Base-by-base conservation (phyloP, 2,329 filamentous ascomycete genomes). In the Magnaporthiopsis poae region DNA sequence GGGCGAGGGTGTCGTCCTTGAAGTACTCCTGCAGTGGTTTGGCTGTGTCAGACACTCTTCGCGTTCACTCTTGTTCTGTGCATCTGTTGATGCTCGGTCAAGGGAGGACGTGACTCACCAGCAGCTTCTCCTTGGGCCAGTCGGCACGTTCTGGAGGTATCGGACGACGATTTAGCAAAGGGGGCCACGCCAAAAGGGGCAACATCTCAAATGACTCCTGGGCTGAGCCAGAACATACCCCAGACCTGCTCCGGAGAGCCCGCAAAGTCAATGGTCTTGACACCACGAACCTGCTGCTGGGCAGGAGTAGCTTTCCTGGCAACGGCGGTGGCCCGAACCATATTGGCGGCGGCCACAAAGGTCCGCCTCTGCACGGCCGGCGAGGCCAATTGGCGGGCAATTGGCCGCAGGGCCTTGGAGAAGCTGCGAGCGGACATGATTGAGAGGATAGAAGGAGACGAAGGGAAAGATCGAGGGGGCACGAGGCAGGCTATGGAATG, bases 231-330 rank as follows among this genome's bases (percentile, higher is more conserved):
- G 29, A 8, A 76, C 86, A 74, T 81, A 96, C 92, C 92, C 79
- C 91, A 97, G 78, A 99, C 95, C 72, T 89, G 87, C 87, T 99
- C 95, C 84, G 96, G 94, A 78, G 86, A 85, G 76, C 92, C 95
- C 73, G 95, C 95, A 80, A 99, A 99, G 88, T 98, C 93, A 80
- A 99, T 94, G 74, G 94, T 97, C 91, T 99, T 98, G 77, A 96
- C 82, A 79, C 95, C 95, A 77, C 95, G 90, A 72, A 86, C 82
- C 84, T 92, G 89, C 78, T 87, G 84, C 69, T 75, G 74, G 67
- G 76, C 75, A 71, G 79, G 76, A 72, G 80, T 77, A 71, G 82
- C 80, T 72, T 80, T 74, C 72, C 77, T 78, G 31, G 61, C 7
- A 18, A 33, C 29, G 71, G 84, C 82, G 72, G 83, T 80, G 69